These are phyloP conservation scores for Neofusicoccum laricinum DNA, from an alignment of 2,329 filamentous ascomycete genomes.

Conservation along the genomic window DNA sequence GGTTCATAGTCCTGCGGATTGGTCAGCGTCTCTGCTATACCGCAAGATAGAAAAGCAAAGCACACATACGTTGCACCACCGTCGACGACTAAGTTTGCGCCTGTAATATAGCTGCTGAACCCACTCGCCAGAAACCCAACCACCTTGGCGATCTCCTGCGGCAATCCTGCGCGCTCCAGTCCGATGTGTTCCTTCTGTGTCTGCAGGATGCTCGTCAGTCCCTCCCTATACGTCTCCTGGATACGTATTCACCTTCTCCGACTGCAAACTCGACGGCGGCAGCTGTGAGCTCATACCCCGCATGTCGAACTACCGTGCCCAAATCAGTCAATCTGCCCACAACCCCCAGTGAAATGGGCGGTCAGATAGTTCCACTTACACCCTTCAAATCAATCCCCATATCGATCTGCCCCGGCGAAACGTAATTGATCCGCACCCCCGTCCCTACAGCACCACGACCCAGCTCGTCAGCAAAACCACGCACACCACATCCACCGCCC, in stretches of 20 bases:
- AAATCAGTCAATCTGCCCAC: no score
- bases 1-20: conserved; percentile 35
- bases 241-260: conserved; percentile 31
- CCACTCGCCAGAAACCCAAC: conserved; percentile 62
- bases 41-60: neutral
- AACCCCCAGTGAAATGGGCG: no score
- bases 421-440: conserved; percentile 58
- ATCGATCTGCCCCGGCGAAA: conserved; percentile 47
- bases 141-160: conserved; percentile 58
- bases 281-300: conserved; percentile 53
- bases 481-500: neutral
- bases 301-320: conserved; percentile 40
- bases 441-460: conserved; percentile 26
- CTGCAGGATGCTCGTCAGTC: conserved; percentile 3
- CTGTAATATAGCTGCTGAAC: conserved; percentile 62
- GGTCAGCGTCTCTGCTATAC: neutral
- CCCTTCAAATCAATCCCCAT: conserved; percentile 47
- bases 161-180: conserved; percentile 56
- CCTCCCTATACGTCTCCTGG: neutral
- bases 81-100: conserved; percentile 61
- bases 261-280: conserved; percentile 54
- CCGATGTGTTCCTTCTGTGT: conserved; percentile 54
- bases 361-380: conserved; percentile 30
- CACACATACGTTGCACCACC: conserved; percentile 47
- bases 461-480: conserved; percentile 25